These are phyloP conservation scores for Russula ochroleuca DNA, from an alignment of 768 basidiomycete genomes.

Conservation along the genomic window DNA sequence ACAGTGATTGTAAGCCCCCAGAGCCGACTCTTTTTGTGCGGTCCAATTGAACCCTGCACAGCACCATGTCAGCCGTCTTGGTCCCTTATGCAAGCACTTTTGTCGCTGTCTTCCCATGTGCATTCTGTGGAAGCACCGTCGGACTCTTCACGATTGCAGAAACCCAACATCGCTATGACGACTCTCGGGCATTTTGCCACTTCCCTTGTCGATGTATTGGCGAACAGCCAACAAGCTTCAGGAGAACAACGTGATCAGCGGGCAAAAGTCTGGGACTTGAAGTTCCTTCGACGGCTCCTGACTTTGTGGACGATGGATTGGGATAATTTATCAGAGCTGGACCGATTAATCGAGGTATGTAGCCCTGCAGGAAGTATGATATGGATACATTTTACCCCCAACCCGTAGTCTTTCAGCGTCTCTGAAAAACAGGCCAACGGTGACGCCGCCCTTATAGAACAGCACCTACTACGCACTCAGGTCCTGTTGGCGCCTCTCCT, in stretches of 20 bases:
- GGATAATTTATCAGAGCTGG: conserved; percentile 13
- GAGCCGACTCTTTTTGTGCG: background rate
- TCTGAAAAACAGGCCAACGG: conserved; percentile 11
- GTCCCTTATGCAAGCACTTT: conserved; percentile 19
- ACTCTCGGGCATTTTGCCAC: conserved; percentile 1
- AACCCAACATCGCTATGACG: conserved; percentile 5
- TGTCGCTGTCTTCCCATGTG: conserved; percentile 12
- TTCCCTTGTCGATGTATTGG: conserved; percentile 10
- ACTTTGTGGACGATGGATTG: conserved; percentile 14
- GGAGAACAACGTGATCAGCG: background rate
- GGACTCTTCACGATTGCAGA: background rate
- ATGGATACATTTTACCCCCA: background rate
- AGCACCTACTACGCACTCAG: conserved; percentile 54
- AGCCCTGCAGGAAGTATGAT: background rate
- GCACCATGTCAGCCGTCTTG: conserved; percentile 11
- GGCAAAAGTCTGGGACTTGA: conserved; percentile 12
- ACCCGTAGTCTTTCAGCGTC: background rate
- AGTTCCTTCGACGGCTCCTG: conserved; percentile 19
- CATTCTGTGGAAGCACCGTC: conserved; percentile 12
- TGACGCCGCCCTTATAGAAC: conserved; percentile 29
- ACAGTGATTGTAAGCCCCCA: conserved; percentile 2
- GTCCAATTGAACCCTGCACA: background rate
- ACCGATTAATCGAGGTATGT: conserved; percentile 23
- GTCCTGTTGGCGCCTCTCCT: conserved; percentile 58
- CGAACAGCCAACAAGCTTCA: background rate